Conservation (phyloP, 345 rosid genomes). For the Dimocarpus longan region DNA sequence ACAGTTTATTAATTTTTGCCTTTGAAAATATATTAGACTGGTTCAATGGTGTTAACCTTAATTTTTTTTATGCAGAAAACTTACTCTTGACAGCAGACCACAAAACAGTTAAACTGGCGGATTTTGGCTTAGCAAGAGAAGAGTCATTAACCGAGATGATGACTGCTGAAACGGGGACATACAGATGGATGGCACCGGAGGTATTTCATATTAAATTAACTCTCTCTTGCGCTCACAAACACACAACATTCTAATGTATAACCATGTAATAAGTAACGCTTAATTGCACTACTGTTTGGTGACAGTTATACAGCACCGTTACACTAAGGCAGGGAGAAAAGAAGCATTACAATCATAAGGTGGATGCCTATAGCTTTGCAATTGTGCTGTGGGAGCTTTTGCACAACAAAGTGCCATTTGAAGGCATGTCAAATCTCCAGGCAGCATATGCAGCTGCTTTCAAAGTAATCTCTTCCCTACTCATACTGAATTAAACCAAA, state of each 20-base stretch:
- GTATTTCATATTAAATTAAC: constrained; percentile 31
- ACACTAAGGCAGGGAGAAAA: constrained; percentile 89
- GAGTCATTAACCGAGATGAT: constrained; percentile 97
- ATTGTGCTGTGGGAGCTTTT: constrained; percentile 97
- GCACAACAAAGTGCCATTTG: constrained; percentile 90
- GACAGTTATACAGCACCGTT: constrained; percentile 93
- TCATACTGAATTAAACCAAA: constrained; percentile 44
- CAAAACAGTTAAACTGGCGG: constrained; percentile 87
- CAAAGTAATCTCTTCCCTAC: constrained; percentile 42
- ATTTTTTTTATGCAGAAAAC: constrained; percentile 60
- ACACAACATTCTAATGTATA: background rate
- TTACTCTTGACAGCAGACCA: constrained; percentile 89
- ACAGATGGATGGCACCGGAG: constrained; percentile 99
- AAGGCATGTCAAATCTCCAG: constrained; percentile 98
- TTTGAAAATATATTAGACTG: background rate
- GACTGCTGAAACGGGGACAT: constrained; percentile 98
- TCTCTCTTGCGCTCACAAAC: background rate
- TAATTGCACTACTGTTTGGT: constrained; percentile 20
- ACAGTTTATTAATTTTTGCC: background rate
- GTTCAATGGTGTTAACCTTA: background rate
- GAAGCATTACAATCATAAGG: constrained; percentile 96
- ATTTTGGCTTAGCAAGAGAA: constrained; percentile 95
- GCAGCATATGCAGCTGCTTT: constrained; percentile 98
- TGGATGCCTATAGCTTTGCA: constrained; percentile 95
- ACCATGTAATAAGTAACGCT: background rate